phyloP scores from a whole-genome alignment of 805 yeast species.

The Starmerella roubikii region DNA sequence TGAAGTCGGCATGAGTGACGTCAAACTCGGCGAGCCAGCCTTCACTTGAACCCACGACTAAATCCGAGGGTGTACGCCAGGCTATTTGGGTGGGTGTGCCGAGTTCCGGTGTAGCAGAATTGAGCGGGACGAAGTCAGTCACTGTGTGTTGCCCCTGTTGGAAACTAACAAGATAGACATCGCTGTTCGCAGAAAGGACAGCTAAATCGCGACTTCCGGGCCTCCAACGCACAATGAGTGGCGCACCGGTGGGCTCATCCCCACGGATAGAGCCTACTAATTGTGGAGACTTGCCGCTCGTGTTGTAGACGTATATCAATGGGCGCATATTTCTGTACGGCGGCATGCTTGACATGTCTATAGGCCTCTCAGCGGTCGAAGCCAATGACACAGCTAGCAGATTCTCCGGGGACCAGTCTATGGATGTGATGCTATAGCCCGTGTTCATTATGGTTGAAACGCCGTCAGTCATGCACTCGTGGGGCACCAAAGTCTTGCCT shows the following conservation, averaged over 20 bases:
- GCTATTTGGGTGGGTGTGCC: conserved; percentile 31
- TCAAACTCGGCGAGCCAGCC: conserved; percentile 50
- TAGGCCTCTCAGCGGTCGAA: conserved; percentile 23
- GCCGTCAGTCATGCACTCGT: conserved; percentile 1
- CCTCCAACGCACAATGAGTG: conserved; percentile 21
- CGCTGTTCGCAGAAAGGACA: conserved; percentile 46
- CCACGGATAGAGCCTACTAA: background rate
- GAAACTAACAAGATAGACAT: conserved; percentile 29
- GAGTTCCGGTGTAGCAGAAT: conserved; percentile 1
- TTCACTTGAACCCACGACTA: conserved; percentile 44
- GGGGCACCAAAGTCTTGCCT: conserved; percentile 6
- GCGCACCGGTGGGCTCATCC: background rate
- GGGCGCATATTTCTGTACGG: background rate
- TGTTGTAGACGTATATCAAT: conserved; percentile 2
- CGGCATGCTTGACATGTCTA: conserved; percentile 23
- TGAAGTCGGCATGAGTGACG: conserved; percentile 19
- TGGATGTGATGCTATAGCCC: conserved; percentile 8
- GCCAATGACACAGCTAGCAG: conserved; percentile 18
- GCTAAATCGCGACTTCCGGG: conserved; percentile 31
- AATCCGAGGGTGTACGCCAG: conserved; percentile 31
- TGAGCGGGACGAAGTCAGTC: conserved; percentile 27
- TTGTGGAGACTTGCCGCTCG: background rate
- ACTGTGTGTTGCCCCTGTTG: background rate
- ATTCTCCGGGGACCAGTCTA: conserved; percentile 7
- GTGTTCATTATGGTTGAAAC: conserved; percentile 11